Evolutionary conservation across 768 basidiomycete genomes (phyloP).

Genomic region (Pleurotus giganteus): DNA sequence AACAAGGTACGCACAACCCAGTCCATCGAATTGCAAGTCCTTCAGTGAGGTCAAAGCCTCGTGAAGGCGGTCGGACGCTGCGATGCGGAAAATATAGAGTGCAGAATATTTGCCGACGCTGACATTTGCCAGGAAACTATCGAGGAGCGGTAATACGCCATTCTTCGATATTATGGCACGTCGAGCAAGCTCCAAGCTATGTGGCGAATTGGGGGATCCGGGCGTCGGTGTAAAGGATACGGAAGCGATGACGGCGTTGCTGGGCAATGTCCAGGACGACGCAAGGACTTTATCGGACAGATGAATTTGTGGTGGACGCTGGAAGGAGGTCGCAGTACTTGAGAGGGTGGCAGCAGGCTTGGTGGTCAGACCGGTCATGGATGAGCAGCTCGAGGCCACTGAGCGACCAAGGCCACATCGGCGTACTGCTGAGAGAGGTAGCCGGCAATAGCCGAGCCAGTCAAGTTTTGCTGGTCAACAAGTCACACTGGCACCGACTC

Average conservation of each 20-base stretch:
- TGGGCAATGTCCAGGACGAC: conserved; percentile 45
- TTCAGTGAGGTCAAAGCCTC: conserved; percentile 30
- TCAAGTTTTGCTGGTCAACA: conserved; percentile 16
- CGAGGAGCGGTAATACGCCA: conserved; percentile 34
- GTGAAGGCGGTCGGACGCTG: conserved; percentile 29
- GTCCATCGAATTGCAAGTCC: conserved; percentile 43
- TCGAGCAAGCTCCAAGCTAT: conserved; percentile 52
- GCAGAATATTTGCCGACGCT: conserved; percentile 40
- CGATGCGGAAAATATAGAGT: conserved; percentile 60
- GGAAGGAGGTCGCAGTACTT: background rate
- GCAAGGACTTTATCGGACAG: conserved; percentile 40
- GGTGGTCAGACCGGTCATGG: background rate
- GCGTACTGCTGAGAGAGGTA: background rate
- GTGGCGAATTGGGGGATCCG: conserved; percentile 18
- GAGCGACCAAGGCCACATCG: background rate
- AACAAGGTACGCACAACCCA: conserved; percentile 44
- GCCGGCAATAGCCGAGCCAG: conserved; percentile 4
- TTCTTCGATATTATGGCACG: conserved; percentile 42
- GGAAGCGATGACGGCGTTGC: conserved; percentile 41
- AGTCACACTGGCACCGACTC: conserved; percentile 14
- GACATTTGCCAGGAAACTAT: conserved; percentile 51
- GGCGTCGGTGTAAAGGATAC: conserved; percentile 38
- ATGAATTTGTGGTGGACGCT: conserved; percentile 4
- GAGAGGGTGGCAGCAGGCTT: background rate
- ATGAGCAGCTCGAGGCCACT: background rate